Base-by-base conservation (phyloP, 768 basidiomycete species). In the Hericium erinaceus region DNA sequence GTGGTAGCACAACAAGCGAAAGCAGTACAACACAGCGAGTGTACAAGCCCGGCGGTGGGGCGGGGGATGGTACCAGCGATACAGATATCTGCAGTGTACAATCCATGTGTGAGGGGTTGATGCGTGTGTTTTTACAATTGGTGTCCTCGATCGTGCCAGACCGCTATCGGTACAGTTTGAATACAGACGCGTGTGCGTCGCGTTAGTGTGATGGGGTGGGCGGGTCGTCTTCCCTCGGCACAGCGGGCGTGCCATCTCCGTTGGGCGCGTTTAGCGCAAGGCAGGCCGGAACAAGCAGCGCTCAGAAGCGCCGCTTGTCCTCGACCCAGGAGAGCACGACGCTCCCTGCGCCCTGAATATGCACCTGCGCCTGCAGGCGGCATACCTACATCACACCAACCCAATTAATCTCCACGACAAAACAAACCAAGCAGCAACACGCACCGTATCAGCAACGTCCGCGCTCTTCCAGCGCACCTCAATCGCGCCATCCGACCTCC, bases 291-390 rank as follows among this genome's bases (percentile, higher is more conserved):
- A 10, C 9, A 46, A 46, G 44, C 44, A 26, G 3, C 28, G 39
- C 49, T 60, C 44, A 62, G 60, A 62, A 62, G 28, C 60, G 57
- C 16, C 54, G 51, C 12, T 52, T 52, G 54, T 58, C 60, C 9
- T 50, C 55, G 49, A 59, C 48, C 60, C 57, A 63, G 46, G 62
- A 63, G 49, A 63, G 58, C 10, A 37, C 60, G 39, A 63, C 62
- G 54, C 58, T 59, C 39, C 62, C 62, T 13, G 58, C 62, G 11
- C 54, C 62, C 2, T 57, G 55, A 49, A 63, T 63, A 33, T 46
- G 57, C 7, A 62, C 62, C 16, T 59, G 62, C 52, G 62, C 58
- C 56, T 63, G 61, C 46, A 62, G 54, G 54, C 60, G 60, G 56
- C 62, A 63, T 50, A 61, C 61, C 61, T 61, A 20, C 44, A 11